Base-by-base conservation (phyloP, 2,329 filamentous ascomycete genomes). In the Trichoderma endophyticum region DNA sequence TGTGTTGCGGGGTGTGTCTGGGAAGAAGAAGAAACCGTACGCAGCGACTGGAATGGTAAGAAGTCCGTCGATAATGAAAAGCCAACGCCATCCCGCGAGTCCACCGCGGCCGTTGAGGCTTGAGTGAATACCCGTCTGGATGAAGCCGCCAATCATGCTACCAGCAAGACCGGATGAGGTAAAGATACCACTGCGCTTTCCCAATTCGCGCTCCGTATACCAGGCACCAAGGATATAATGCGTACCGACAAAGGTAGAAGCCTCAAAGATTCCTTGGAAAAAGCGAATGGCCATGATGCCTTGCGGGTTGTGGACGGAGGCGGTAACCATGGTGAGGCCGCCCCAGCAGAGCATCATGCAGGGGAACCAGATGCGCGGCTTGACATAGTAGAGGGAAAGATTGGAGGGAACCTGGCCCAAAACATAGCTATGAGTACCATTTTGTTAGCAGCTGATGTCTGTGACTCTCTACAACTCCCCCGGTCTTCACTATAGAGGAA, bases 11-110 rank as follows among this genome's bases (percentile, higher is more conserved):
- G 80, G 87, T 77, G 72, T 87, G 21, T 82, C 80, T 1, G 81
- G 81, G 60, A 83, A 82, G 56, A 82, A 75, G 30, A 81, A 68
- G 75, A 80, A 77, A 15, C 80, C 80, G 12, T 80, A 80, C 0
- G 81, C 18, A 2, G 81, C 81, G 6, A 83, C 75, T 1, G 80
- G 79, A 2, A 82, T 74, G 4, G 81, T 82, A 2, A 83, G 84
- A 1, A 86, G 82, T 1, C 91, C 91, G 77, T 93, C 91, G 11
- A 93, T 87, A 51, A 93, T 90, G 80, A 93, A 93, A 0, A 92
- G 83, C 90, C 89, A 92, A 3, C 89, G 83, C 90, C 90, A 93
- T 7, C 90, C 90, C 0, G 83, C 86, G 1, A 92, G 81, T 0
- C 90, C 91, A 24, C 80, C 80, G 2, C 82, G 81, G 2, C 86